These are phyloP conservation scores for Cornus controversa DNA, from an alignment of 148 eudicot species.

Conservation along the genomic window DNA sequence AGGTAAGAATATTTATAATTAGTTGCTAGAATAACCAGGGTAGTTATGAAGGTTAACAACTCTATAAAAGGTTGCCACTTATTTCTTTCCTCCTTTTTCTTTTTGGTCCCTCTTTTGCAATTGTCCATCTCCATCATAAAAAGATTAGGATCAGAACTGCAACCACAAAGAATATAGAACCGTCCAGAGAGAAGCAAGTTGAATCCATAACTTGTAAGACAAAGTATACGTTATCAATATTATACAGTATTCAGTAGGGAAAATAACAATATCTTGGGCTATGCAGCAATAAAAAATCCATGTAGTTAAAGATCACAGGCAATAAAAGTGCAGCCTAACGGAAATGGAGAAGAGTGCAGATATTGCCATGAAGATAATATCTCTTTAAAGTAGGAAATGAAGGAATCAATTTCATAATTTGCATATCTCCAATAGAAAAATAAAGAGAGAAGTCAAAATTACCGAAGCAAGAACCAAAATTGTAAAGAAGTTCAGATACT, in stretches of 20 bases:
- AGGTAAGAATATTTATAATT: background rate
- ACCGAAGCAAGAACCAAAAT: constrained; percentile 75
- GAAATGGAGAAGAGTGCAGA: no score
- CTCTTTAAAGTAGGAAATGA: background rate
- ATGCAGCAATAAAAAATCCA: background rate
- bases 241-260: background rate
- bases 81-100: background rate
- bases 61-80: background rate
- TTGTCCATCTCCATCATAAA: background rate
- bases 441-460: constrained; percentile 19
- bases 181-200: background rate
- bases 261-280: background rate
- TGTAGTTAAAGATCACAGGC: no score
- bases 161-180: background rate
- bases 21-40: background rate
- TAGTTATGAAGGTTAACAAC: background rate
- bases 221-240: background rate
- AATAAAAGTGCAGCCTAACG: background rate
- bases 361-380: background rate
- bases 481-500: constrained; percentile 56
- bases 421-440: background rate
- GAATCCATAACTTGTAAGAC: background rate
- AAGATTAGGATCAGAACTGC: background rate
- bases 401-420: background rate
- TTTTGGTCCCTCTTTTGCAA: background rate